Base-by-base conservation (phyloP, 148 eudicot species). In the Fallopia convolvulus region DNA sequence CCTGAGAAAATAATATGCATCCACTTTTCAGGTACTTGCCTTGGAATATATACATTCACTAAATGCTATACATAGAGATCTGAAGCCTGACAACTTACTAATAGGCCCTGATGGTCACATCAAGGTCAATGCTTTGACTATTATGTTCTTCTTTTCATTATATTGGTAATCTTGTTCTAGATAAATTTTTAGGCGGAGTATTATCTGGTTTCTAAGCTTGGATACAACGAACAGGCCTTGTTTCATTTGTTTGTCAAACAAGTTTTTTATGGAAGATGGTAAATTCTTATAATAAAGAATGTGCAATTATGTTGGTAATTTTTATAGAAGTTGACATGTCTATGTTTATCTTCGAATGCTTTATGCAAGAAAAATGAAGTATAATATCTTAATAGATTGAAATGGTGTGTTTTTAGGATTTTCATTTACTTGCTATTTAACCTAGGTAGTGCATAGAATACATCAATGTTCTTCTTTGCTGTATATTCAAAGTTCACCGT, bases 21-120 rank as follows among this genome's bases (percentile, higher is more conserved):
- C 21, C 6, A 32, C 68, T 47, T 81, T 84, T 78, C 94, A 95
- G 99, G 97, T 95, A 21, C 99, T 95, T 81, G 99, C 97, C 72
- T 87, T 95, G 88, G 97, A 95, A 78, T 95, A 95, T 83, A 80
- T 95, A 84, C 99, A 92, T 85, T 90, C 95, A 36, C 78, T 91
- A 79, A 92, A 88, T 83, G 92, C 91, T 79, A 83, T 95, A 76
- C 99, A 95, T 65, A 86, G 99, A 86, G 99, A 95, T 79, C 80
- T 95, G 83, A 95, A 95, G 88, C 99, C 99, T 30, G 99, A 95
- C 83, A 95, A 95, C 83, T 84, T 95, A 84, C 78, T 95, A 84
- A 89, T 95, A 58, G 94, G 97, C 77, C 97, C 91, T 83, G 90
- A 93, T 86, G 99, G 99, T 78, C 99, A 95, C 84, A 90, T 95